Base-by-base conservation (phyloP, 257 asterid species). In the Nicotiana otophora region DNA sequence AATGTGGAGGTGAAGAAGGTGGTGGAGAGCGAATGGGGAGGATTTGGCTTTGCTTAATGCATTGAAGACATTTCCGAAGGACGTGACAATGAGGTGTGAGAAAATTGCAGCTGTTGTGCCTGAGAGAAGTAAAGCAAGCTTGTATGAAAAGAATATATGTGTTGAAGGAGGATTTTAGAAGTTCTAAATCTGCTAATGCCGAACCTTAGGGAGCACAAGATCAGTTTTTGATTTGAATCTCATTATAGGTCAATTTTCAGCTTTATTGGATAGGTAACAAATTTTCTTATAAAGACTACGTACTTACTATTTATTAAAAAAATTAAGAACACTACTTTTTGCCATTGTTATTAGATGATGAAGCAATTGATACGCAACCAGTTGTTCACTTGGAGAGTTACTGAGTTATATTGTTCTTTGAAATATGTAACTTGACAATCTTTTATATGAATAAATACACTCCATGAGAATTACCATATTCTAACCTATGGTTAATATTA, bases 41-140 rank as follows among this genome's bases (percentile, higher is more conserved):
- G 98, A 96, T 90, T 88, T 96, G 55, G 93, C 99, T 7, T 85
- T 96, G 95, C 95, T 96, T 20, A 94, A 90, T 86, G 99, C 98
- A 1, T 74, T 96, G 85, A 96, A 94, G 88, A 87, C 94, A 1
- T 96, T 96, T 81, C 98, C 98, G 0, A 96, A 94, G 89, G 98
- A 96, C 3, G 93, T 86, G 51, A 83, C 92, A 0, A 91, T 96
- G 98, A 87, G 98, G 85, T 96, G 99, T 98, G 99, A 96, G 94
- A 96, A 96, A 91, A 87, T 96, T 81, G 94, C 95, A 1, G 93
- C 94, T 6, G 90, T 98, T 10, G 89, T 96, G 67, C 98, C 98
- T 0, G 99, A 97, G 77, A 94, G 91, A 86, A 81, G 90, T 0
- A 96, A 93, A 88, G 84, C 95, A 0, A n/a, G 95, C 90, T 0